Evolutionary conservation across 306 rosid genomes (phyloP).

Genomic region (Comarum palustre): DNA sequence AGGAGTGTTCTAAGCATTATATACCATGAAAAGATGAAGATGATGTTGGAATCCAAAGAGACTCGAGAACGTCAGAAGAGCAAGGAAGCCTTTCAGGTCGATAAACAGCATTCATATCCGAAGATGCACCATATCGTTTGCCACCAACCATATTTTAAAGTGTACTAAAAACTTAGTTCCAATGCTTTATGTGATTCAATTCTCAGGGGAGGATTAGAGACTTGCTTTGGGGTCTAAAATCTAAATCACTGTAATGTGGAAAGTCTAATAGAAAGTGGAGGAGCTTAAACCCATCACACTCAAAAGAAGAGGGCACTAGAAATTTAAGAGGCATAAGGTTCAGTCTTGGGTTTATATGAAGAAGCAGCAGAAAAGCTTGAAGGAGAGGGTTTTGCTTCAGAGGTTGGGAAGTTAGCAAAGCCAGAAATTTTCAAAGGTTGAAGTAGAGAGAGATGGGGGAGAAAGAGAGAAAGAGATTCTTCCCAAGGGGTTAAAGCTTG

Average conservation of each 20-base stretch:
- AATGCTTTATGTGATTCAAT: not conserved
- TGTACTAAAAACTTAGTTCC: not conserved
- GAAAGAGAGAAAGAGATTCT: slow-evolving; percentile 31
- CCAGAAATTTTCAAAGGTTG: not conserved
- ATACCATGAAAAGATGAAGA: slow-evolving; percentile 56
- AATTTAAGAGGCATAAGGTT: slow-evolving; percentile 20
- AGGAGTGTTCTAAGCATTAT: not conserved
- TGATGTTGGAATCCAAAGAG: slow-evolving; percentile 59
- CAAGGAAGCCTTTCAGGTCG: slow-evolving; percentile 52
- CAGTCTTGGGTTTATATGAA: slow-evolving; percentile 11
- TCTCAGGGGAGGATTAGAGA: slow-evolving; percentile 10
- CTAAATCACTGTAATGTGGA: slow-evolving; percentile 48
- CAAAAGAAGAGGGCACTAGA: not conserved
- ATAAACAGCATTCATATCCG: slow-evolving; percentile 48
- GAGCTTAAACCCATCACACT: slow-evolving; percentile 37
- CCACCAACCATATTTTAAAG: slow-evolving; percentile 41
- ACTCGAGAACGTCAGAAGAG: slow-evolving; percentile 54
- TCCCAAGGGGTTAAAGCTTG: slow-evolving; percentile 40
- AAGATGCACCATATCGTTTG: slow-evolving; percentile 39
- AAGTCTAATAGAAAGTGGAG: slow-evolving; percentile 39
- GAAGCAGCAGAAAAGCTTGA: not conserved
- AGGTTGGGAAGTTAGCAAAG: slow-evolving; percentile 28
- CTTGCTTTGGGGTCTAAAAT: slow-evolving; percentile 17
- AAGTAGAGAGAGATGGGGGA: slow-evolving; percentile 11
- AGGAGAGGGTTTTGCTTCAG: slow-evolving; percentile 3